Conservation (phyloP, 306 rosid species). For the Datisca glomerata region DNA sequence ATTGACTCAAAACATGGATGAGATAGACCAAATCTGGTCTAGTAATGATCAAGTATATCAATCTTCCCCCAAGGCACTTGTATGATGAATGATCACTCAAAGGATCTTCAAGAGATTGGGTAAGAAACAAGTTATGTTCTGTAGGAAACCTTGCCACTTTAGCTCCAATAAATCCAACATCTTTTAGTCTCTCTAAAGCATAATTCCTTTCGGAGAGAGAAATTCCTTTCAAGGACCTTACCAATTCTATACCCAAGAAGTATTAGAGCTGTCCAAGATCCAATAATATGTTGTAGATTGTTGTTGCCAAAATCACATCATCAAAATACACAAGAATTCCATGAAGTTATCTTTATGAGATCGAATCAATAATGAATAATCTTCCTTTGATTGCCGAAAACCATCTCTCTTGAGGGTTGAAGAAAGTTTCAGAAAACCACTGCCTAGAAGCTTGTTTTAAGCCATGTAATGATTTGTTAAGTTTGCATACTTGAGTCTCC, state of each 20-base stretch:
- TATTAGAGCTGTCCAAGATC: background rate
- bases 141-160: too few relatives aligned
- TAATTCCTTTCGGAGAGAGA: background rate
- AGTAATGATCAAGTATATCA: background rate
- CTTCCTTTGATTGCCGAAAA: background rate
- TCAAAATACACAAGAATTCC: background rate
- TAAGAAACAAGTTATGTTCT: too few relatives aligned
- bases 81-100: background rate
- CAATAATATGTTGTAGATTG: background rate
- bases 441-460: too few relatives aligned
- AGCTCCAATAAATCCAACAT: too few relatives aligned
- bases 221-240: background rate
- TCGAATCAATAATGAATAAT: background rate
- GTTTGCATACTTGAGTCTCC: background rate
- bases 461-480: too few relatives aligned
- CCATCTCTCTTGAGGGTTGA: background rate
- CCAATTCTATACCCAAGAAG: conserved; percentile 4
- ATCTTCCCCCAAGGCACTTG: background rate
- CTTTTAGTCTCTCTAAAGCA: too few relatives aligned
- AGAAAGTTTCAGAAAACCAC: too few relatives aligned
- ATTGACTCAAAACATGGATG: background rate
- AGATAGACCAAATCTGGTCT: background rate
- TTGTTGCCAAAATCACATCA: background rate
- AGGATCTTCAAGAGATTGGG: background rate
- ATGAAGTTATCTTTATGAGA: background rate